phyloP scores from a whole-genome alignment of 495 filamentous ascomycete genomes.

The Hyaloscypha bicolor region DNA sequence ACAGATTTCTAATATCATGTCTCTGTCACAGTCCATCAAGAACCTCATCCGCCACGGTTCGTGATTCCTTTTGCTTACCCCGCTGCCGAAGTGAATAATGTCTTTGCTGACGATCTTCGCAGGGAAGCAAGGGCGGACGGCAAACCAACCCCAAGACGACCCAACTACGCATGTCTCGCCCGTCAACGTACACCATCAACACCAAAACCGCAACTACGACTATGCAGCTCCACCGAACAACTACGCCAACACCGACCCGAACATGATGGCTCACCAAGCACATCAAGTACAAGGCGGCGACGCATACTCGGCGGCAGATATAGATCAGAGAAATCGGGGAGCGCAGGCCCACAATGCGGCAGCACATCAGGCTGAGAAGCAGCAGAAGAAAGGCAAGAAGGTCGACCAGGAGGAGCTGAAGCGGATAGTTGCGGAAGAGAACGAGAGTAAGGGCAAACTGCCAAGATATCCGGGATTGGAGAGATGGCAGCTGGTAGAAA shows the following conservation, averaged over 20 bases:
- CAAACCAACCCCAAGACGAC: conserved; percentile 53
- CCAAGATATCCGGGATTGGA: conserved; percentile 92
- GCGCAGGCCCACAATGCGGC: conserved; percentile 64
- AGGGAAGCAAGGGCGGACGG: conserved; percentile 83
- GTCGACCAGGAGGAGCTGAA: conserved; percentile 70
- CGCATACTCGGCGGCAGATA: conserved; percentile 56
- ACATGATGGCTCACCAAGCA: conserved; percentile 49
- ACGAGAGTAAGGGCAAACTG: conserved; percentile 78
- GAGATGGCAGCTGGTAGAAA: conserved; percentile 86
- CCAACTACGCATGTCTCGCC: conserved; percentile 69
- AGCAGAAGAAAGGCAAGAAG: conserved; percentile 48
- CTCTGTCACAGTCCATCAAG: conserved; percentile 73
- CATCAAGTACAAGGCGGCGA: conserved; percentile 48
- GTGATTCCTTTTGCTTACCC: conserved; percentile 13
- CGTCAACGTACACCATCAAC: conserved; percentile 62
- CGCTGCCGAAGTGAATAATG: conserved; percentile 5
- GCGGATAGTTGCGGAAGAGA: conserved; percentile 88
- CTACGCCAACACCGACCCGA: conserved; percentile 55
- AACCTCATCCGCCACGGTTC: conserved; percentile 96
- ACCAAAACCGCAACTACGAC: conserved; percentile 50
- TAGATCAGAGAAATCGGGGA: conserved; percentile 59
- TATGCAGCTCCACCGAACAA: conserved; percentile 53
- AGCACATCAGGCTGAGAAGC: conserved; percentile 53
- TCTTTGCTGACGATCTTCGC: conserved; percentile 23
- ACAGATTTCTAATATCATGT: conserved; percentile 32